Evolutionary conservation across 2,329 filamentous ascomycete genomes (phyloP), one percentile per base, ranked within the genome.

Genomic region (Fusarium verrucosum): DNA sequence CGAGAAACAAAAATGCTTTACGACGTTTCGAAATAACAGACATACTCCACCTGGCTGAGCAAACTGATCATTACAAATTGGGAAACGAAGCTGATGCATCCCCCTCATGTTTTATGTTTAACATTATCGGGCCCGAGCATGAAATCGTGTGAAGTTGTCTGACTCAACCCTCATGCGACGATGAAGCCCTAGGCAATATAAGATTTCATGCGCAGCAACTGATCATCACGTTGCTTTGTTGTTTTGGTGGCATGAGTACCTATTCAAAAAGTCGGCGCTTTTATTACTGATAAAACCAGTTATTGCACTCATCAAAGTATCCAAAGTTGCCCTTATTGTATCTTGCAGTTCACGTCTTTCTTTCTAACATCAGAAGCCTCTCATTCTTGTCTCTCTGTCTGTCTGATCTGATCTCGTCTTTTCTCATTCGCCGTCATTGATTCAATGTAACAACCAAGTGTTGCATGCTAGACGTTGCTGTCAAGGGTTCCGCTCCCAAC

Each of bases 361-460:
- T 26, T 37, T n/a, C 30, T 32, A 33, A 22, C 47, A 37, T 50
- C 40, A 49, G 42, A 42, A 58, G 40, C 42, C 37, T 47, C 30
- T 56, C 30, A 51, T 66, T 64, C 46, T 66, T 64, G 23, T 64
- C 33, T 50, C 47, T 44, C 51, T 44, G 50, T 30, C 28, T n/a
- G n/a, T n/a, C n/a, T n/a, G n/a, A 46, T 30, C n/a, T 30, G 28
- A 30, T 30, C 49, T 50, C 30, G n/a, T 51, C 43, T 44, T 66
- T 45, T 47, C 37, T 50, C 56, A 23, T 62, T 62, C 63, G 20
- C 45, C 53, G 37, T 66, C 62, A 66, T 66, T 66, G 64, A 56
- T 42, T 66, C 26, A 20, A 43, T 33, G 22, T 38, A 47, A 43
- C 53, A 52, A 35, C 58, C 35, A 28, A 37, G 30, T 35, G 58